Percentiles rank a stretch among this genome's conserved stretches.
Conservation (phyloP, 441 rosid genomes). For the Breynia disticha region DNA sequence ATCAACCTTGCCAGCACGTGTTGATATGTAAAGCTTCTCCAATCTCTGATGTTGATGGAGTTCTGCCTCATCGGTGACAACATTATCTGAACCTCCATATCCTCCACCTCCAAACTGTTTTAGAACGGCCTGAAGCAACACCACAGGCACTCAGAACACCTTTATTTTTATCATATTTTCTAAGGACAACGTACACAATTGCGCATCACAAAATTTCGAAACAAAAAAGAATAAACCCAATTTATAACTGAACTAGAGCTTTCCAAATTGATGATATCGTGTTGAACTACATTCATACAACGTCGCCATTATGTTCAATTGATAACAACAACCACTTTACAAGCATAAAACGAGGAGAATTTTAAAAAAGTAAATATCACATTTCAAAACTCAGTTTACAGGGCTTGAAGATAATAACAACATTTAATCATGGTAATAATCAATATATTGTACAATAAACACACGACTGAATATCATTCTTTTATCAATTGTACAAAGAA, state of each 20-base stretch:
- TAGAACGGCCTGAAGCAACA: constrained; percentile 58
- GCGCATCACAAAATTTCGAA: no score
- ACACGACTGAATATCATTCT: no score
- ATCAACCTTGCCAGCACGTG: constrained; percentile 79
- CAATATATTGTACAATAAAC: not conserved
- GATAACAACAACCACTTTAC: no score
- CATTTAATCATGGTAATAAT: not conserved
- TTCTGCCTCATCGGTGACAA: constrained; percentile 68
- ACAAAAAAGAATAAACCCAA: no score
- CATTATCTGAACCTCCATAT: constrained; percentile 63
- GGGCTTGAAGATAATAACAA: not conserved
- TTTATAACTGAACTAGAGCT: not conserved
- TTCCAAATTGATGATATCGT: not conserved
- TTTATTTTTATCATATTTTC: no score
- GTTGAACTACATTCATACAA: no score
- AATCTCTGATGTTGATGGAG: constrained; percentile 73
- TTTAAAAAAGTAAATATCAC: no score
- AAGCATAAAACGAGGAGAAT: no score
- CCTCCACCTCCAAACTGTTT: constrained; percentile 90
- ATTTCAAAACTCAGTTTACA: not conserved
- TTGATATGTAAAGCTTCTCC: constrained; percentile 86
- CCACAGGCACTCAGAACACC: not conserved
- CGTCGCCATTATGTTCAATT: no score
- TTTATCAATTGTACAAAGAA: not conserved
- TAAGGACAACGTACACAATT: no score